Percentiles rank a stretch among this genome's conserved stretches.
These are phyloP conservation scores for Paecilomyces niveus DNA, from an alignment of 2,329 filamentous ascomycete species.

Conservation along the genomic window DNA sequence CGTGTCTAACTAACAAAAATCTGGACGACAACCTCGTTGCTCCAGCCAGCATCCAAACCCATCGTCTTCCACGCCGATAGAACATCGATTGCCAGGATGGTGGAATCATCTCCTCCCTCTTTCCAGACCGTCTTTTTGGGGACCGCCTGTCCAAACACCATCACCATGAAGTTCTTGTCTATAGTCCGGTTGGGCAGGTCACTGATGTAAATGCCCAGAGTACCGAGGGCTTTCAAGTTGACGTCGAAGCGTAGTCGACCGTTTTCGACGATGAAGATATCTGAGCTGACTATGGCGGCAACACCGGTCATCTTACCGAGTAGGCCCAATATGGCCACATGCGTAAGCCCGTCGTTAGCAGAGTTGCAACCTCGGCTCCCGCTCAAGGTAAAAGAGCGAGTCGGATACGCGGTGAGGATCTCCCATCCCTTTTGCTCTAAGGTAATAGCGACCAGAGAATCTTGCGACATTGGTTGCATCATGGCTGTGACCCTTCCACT, in stretches of 20 bases:
- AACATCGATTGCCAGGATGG: slow-evolving; percentile 71
- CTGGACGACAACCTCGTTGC: slow-evolving; percentile 69
- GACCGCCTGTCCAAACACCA: slow-evolving; percentile 65
- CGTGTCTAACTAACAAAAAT: slow-evolving; percentile 41
- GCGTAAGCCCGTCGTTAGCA: slow-evolving; percentile 20
- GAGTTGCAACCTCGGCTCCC: slow-evolving; percentile 20
- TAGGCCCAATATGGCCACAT: slow-evolving; percentile 66
- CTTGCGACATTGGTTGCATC: slow-evolving; percentile 23
- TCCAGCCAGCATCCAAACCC: slow-evolving; percentile 63
- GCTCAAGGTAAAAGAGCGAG: slow-evolving; percentile 46
- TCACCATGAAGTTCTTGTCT: slow-evolving; percentile 62
- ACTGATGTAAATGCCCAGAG: slow-evolving; percentile 66
- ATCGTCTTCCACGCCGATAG: slow-evolving; percentile 70
- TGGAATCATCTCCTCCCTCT: slow-evolving; percentile 32
- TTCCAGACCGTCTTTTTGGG: slow-evolving; percentile 59
- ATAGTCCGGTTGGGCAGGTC: slow-evolving; percentile 55
- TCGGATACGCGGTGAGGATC: slow-evolving; percentile 67
- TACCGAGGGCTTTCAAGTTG: slow-evolving; percentile 71
- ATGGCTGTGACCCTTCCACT: slow-evolving; percentile 52
- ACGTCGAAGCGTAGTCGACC: slow-evolving; percentile 59
- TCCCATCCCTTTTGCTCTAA: slow-evolving; percentile 67
- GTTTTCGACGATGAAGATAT: slow-evolving; percentile 52
- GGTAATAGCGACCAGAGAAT: slow-evolving; percentile 53
- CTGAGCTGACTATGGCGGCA: slow-evolving; percentile 63
- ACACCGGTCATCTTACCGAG: slow-evolving; percentile 84